Evolutionary conservation across 345 rosid species (phyloP).

Genomic region (Cochlearia excelsa): DNA sequence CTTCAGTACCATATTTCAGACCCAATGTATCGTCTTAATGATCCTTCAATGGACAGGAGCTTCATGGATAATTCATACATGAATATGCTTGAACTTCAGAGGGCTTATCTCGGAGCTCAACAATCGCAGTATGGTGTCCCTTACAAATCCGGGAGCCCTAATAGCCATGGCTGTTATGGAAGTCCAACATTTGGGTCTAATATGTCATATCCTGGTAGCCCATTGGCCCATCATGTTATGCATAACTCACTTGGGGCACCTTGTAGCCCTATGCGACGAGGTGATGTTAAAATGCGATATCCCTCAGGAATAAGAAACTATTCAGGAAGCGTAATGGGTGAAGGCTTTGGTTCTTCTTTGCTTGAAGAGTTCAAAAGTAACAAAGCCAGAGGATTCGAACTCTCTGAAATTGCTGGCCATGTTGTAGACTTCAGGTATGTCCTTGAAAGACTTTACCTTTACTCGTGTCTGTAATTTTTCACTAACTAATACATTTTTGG

Average conservation of each 20-base stretch:
- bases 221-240: slow-evolving; percentile 52
- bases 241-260: slow-evolving; percentile 52
- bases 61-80: slow-evolving; percentile 53
- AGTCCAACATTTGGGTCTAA: slow-evolving; percentile 51
- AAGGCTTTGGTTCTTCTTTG: slow-evolving; percentile 55
- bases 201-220: slow-evolving; percentile 65
- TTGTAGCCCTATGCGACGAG: slow-evolving; percentile 58
- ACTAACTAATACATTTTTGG: not conserved
- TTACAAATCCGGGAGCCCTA: slow-evolving; percentile 52
- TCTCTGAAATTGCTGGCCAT: slow-evolving; percentile 67
- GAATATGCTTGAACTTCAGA: slow-evolving; percentile 59
- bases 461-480: not conserved
- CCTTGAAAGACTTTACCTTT: not conserved
- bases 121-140: slow-evolving; percentile 53
- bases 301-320: slow-evolving; percentile 51
- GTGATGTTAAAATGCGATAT: slow-evolving; percentile 49
- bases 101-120: slow-evolving; percentile 61
- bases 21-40: slow-evolving; percentile 60
- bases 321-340: slow-evolving; percentile 54
- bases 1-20: slow-evolving; percentile 53
- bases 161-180: slow-evolving; percentile 53
- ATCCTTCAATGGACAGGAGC: slow-evolving; percentile 50
- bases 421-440: slow-evolving; percentile 74
- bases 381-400: slow-evolving; percentile 64
- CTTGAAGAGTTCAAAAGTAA: slow-evolving; percentile 78